Percentiles rank a stretch among this genome's conserved stretches.
Conservation (phyloP, 305 asterid species). For the Solanum hybrid region DNA sequence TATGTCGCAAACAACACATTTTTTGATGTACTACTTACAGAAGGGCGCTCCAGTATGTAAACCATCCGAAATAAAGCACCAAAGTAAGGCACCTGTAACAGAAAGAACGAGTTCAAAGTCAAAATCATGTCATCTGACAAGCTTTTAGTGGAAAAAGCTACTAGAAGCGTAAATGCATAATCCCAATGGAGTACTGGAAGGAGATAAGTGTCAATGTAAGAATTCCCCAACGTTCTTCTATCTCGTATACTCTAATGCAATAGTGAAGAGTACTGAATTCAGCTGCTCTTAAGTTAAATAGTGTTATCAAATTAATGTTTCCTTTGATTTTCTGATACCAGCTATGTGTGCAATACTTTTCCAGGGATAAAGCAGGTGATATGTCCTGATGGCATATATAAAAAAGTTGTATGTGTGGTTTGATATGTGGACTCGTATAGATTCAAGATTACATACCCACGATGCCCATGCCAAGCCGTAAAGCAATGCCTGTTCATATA, state of each 20-base stretch:
- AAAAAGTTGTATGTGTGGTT: too few relatives aligned
- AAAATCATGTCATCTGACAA: background rate
- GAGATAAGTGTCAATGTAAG: background rate
- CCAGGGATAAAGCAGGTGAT: background rate
- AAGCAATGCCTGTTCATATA: slow-evolving; percentile 50
- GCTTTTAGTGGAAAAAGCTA: background rate
- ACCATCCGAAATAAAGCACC: slow-evolving; percentile 75
- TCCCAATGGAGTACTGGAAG: background rate
- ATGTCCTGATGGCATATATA: too few relatives aligned
- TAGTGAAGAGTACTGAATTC: background rate
- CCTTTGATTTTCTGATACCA: background rate
- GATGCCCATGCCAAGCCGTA: slow-evolving; percentile 96
- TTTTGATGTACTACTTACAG: slow-evolving; percentile 40
- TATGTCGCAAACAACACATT: background rate
- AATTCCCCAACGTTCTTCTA: background rate
- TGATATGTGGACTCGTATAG: background rate
- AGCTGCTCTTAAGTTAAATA: background rate
- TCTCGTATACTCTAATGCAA: background rate
- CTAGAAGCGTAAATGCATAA: background rate
- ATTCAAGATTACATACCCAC: slow-evolving; percentile 45
- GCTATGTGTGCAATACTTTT: background rate
- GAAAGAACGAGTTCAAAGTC: background rate
- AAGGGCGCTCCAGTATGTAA: slow-evolving; percentile 44
- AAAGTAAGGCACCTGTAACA: slow-evolving; percentile 70
- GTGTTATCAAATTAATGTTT: background rate